A percentile compares a stretch with the other conserved stretches of the same genome.
These are phyloP conservation scores for Ambrosia hybrid DNA, from an alignment of 140 eudicot species.

Conservation along the genomic window DNA sequence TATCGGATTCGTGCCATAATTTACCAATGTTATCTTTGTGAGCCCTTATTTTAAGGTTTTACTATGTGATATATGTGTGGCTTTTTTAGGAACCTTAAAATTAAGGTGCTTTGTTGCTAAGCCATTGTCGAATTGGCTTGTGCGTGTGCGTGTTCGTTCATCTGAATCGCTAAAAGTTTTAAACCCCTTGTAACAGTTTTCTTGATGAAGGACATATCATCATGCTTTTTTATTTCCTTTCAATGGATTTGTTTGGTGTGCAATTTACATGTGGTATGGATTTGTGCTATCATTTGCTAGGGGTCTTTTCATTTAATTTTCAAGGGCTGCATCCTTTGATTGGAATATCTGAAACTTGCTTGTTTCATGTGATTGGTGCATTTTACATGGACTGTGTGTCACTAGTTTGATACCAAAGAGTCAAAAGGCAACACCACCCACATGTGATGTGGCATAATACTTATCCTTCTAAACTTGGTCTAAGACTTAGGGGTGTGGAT, in stretches of 20 bases:
- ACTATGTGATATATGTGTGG: constrained; percentile 54
- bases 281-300: background rate
- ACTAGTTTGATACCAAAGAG: too few relatives aligned
- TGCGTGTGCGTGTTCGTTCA: constrained; percentile 31
- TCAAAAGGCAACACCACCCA: too few relatives aligned
- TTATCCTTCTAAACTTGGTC: too few relatives aligned
- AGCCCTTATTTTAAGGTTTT: constrained; percentile 30
- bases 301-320: background rate
- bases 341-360: too few relatives aligned
- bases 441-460: too few relatives aligned
- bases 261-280: constrained; percentile 23
- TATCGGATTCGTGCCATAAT: constrained; percentile 69
- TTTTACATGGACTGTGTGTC: too few relatives aligned
- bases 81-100: constrained; percentile 27
- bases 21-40: constrained; percentile 24
- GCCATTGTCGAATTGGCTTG: constrained; percentile 48
- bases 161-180: constrained; percentile 30
- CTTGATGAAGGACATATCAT: constrained; percentile 44
- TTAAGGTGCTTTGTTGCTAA: constrained; percentile 38
- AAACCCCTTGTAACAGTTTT: constrained; percentile 35
- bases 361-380: too few relatives aligned
- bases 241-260: constrained; percentile 44
- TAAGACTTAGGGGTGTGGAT: too few relatives aligned
- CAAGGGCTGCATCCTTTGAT: background rate
- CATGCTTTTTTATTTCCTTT: constrained; percentile 22